Base-by-base conservation (phyloP, 139 green algal species). In the Chara braunii region DNA sequence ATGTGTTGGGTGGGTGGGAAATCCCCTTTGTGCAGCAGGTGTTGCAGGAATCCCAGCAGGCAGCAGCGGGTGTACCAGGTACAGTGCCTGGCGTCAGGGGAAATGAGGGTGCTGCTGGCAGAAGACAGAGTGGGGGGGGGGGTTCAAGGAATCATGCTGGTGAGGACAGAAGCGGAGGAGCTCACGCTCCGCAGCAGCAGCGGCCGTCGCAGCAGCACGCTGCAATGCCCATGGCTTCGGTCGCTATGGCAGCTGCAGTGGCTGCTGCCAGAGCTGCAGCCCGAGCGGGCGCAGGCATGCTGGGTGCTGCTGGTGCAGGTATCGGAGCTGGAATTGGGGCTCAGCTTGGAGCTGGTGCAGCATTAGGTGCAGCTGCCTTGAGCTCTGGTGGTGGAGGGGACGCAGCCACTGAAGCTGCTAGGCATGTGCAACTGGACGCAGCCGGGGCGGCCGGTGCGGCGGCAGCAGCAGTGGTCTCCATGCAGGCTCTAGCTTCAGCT, bases 181-280 rank as follows among this genome's bases (percentile, higher is more conserved):
- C n/a, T n/a, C n/a, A n/a, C n/a, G n/a, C n/a, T 18, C 40, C 18
- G 40, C 40, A 48, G 40, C 40, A 53, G 52, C 48, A 0, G 3
- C 12, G 9, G 11, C 22, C 9, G 23, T 28, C 1, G 0, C 6
- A 9, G 2, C n/a, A 2, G 33, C 31, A 4, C 50, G 3, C 18
- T 5, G 14, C 56, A 28, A 14, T 14, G 62, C n/a, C 5, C 2
- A 11, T 45, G 26, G 52, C 1, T 18, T 45, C 26, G 18, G 28
- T 34, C 1, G 62, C 62, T n/a, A 51, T 43, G 32, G 12, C 56
- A 35, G 62, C 62, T 54, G 53, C 56, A 22, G 28, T 70, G n/a
- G 1, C 62, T 55, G 6, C 51, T 44, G 62, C 62, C 11, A 7
- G 61, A 8, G 52, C 56, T 57, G 62, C 56, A 7, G 62, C 56